A percentile compares a stretch with the other conserved stretches of the same genome.
phyloP scores from a whole-genome alignment of 345 rosid genomes.

The Pugionium dolabratum region DNA sequence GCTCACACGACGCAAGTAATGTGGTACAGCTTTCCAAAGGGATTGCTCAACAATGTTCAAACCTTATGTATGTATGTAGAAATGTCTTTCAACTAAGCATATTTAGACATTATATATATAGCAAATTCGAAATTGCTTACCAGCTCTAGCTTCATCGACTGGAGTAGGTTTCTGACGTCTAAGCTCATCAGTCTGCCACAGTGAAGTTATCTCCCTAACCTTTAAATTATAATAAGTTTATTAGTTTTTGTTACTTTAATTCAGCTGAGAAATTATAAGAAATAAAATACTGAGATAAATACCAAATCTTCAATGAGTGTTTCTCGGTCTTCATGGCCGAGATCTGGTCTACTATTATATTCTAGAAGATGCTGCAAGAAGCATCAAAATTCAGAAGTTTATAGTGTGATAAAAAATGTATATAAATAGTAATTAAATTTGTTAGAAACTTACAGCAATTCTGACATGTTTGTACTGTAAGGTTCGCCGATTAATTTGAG shows the following conservation, averaged over 20 bases:
- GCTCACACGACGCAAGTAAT: slow-evolving; percentile 90
- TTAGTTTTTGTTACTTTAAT: neutral
- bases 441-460: slow-evolving; percentile 68
- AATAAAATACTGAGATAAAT: slow-evolving; percentile 20
- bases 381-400: too few species aligned
- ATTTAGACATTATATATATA: too few species aligned
- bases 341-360: slow-evolving; percentile 83
- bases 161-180: slow-evolving; percentile 95
- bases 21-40: slow-evolving; percentile 94
- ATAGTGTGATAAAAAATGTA: too few species aligned
- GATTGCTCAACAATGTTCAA: slow-evolving; percentile 97
- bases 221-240: slow-evolving; percentile 19
- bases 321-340: slow-evolving; percentile 89
- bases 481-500: slow-evolving; percentile 94
- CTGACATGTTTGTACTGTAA: slow-evolving; percentile 94
- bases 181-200: slow-evolving; percentile 98
- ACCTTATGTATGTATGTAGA: slow-evolving; percentile 44
- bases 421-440: too few species aligned
- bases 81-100: too few species aligned
- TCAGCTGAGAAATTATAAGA: neutral
- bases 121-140: slow-evolving; percentile 37
- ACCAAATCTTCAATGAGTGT: slow-evolving; percentile 95
- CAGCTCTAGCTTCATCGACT: slow-evolving; percentile 94
- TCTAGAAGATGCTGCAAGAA: slow-evolving; percentile 81
- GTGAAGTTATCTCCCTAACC: slow-evolving; percentile 88